Base-by-base conservation (phyloP, 352 stramenopile species). In the Pilasporangium apinafurcum region DNA sequence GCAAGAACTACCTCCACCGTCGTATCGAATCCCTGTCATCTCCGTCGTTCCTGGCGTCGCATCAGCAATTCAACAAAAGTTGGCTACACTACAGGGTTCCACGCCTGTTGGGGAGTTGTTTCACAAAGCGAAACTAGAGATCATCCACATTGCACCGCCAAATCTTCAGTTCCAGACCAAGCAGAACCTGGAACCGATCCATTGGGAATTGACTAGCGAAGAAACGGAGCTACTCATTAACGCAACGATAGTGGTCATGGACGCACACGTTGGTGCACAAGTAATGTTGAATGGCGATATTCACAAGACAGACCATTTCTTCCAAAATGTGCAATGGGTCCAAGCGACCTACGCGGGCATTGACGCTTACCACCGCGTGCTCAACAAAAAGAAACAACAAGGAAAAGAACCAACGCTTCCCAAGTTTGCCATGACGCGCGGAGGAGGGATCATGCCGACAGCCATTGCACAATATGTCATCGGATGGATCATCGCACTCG, bases 341-440 rank as follows among this genome's bases (percentile, higher is more conserved):
- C 69, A 82, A 36, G 62, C 60, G 25, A 82, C 66, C 0, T 82
- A 75, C 41, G 69, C 69, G 9, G 69, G 69, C 14, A 58, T 82
- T 4, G 69, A 82, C 34, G 54, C 59, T 18, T 71, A 75, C 44
- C 54, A 62, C 8, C 48, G 70, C n/a, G 60, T 62, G 26, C 26
- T 41, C 1, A 44, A 62, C 1, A 48, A 16, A 14, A 31, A 48
- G 24, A 44, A 44, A 62, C 1, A 48, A 16, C 20, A 31, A 48
- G 24, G 43, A 43, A 13, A 21, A 37, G 13, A 60, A 4, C 37
- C 47, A 5, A 35, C 40, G 3, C 32, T 46, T 16, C 60, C 63
- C 2, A 41, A 37, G 16, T 79, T 82, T 45, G 66, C 46, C 5
- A 46, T 77, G 33, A 70, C 69, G 31, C 63, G 69, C n/a, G 69